phyloP scores from a whole-genome alignment of 2,329 filamentous ascomycete genomes.

The Anthostomella pinea region DNA sequence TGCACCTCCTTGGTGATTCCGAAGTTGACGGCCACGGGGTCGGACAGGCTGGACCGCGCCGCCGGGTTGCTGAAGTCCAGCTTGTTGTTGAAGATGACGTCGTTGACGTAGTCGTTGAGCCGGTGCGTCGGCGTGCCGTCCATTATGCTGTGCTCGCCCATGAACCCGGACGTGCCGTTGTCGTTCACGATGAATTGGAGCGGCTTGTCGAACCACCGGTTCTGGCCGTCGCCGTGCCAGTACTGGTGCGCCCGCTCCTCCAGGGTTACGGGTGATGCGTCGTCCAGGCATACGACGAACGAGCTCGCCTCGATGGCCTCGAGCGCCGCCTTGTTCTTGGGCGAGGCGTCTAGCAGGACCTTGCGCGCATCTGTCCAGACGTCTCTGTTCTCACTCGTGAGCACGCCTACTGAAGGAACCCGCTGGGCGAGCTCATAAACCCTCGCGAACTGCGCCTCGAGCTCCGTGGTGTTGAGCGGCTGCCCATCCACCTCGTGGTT shows the following conservation, averaged over 20 bases:
- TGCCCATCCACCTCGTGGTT: conserved; percentile 75
- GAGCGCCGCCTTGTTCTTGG: conserved; percentile 74
- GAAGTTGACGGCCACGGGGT: conserved; percentile 76
- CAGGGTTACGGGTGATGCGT: conserved; percentile 84
- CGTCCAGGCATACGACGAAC: conserved; percentile 91
- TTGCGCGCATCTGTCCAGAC: conserved; percentile 84
- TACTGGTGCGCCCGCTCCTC: conserved; percentile 95
- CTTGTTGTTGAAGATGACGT: conserved; percentile 90
- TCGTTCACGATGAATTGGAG: conserved; percentile 98
- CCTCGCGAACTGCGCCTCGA: conserved; percentile 83
- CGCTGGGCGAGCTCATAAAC: conserved; percentile 76
- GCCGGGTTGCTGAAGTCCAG: conserved; percentile 80
- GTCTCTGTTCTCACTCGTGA: conserved; percentile 92
- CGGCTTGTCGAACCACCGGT: conserved; percentile 98
- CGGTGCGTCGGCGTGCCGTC: conserved; percentile 97
- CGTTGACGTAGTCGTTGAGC: conserved; percentile 91
- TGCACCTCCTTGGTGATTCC: conserved; percentile 71
- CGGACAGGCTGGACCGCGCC: conserved; percentile 78
- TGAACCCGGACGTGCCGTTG: conserved; percentile 95
- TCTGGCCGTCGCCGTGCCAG: conserved; percentile 96
- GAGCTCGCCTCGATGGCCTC: conserved; percentile 83
- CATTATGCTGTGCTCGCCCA: conserved; percentile 99
- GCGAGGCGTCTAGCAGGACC: conserved; percentile 70
- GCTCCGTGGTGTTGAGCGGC: conserved; percentile 83
- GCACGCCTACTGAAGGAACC: conserved; percentile 71